Evolutionary conservation across 2,329 filamentous ascomycete genomes (phyloP).

Genomic region (Aspergillus versicolor): DNA sequence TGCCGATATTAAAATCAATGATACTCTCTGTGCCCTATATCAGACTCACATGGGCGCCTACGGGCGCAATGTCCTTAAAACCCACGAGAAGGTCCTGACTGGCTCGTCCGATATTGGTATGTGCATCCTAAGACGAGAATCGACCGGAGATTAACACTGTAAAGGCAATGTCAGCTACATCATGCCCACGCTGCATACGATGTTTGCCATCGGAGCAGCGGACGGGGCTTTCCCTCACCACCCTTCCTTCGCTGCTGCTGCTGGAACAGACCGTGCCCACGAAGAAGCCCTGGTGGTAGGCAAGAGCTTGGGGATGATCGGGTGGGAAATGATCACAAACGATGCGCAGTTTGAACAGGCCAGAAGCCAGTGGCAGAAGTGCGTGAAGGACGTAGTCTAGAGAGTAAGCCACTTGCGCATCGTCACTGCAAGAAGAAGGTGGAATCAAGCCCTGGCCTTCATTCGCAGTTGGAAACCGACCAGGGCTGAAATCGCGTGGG

Average conservation of each 20-base stretch:
- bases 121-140: background rate
- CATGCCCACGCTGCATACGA: constrained; percentile 50
- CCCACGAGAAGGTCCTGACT: constrained; percentile 39
- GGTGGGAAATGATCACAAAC: constrained; percentile 33
- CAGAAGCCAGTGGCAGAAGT: constrained; percentile 25
- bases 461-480: no score
- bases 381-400: background rate
- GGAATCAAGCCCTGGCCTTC: no score
- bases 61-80: constrained; percentile 38
- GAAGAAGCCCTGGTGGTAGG: constrained; percentile 44
- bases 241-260: constrained; percentile 46
- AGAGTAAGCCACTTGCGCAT: no score
- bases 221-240: constrained; percentile 37
- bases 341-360: constrained; percentile 24
- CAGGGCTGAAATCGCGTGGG: no score
- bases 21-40: constrained; percentile 46
- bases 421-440: no score
- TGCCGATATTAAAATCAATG: constrained; percentile 48
- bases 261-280: constrained; percentile 44
- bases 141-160: no score
- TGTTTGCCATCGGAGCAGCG: constrained; percentile 46
- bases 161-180: constrained; percentile 51
- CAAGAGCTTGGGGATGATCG: constrained; percentile 46
- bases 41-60: constrained; percentile 45
- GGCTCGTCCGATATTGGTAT: constrained; percentile 50